These are phyloP conservation scores for Ustilago loliicola DNA, from an alignment of 1,284 basidiomycete genomes.

Conservation along the genomic window DNA sequence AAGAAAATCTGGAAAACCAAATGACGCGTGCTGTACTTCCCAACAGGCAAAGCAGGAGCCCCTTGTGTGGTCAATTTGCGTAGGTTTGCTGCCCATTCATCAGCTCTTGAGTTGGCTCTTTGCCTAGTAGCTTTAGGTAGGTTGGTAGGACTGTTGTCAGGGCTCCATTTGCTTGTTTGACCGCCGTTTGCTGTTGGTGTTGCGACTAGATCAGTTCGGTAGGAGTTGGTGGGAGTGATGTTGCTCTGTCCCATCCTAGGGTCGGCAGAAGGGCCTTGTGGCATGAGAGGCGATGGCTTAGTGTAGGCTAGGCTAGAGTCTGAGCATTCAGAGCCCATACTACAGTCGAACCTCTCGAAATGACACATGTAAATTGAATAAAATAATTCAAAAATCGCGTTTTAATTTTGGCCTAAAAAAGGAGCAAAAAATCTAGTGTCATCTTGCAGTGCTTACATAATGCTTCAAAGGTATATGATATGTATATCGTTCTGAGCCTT, in stretches of 20 bases:
- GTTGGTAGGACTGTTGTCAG: slow-evolving; percentile 20
- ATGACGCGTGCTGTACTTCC: slow-evolving; percentile 3
- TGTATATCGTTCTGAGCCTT: too few species aligned
- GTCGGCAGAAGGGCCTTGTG: neutral
- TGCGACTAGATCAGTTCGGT: slow-evolving; percentile 22
- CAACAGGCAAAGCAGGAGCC: slow-evolving; percentile 5
- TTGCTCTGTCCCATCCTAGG: slow-evolving; percentile 9
- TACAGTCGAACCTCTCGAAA: too few species aligned
- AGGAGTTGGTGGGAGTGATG: slow-evolving; percentile 52
- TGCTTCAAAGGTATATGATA: too few species aligned
- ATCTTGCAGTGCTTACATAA: too few species aligned
- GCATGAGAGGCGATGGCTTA: slow-evolving; percentile 37
- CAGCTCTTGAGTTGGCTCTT: slow-evolving; percentile 40
- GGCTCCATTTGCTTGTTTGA: slow-evolving; percentile 31
- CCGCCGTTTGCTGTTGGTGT: neutral
- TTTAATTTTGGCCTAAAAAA: too few species aligned
- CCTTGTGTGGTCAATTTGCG: slow-evolving; percentile 21
- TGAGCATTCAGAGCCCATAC: slow-evolving; percentile 27
- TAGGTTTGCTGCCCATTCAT: slow-evolving; percentile 49
- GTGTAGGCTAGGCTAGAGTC: slow-evolving; percentile 46
- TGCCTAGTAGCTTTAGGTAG: slow-evolving; percentile 10
- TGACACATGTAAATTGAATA: too few species aligned
- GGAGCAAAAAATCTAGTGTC: too few species aligned
- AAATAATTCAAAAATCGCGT: too few species aligned
- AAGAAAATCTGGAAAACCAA: too few species aligned